Conservation (phyloP, 116 monocot genomes). For the Papilionanthe hybrid region DNA sequence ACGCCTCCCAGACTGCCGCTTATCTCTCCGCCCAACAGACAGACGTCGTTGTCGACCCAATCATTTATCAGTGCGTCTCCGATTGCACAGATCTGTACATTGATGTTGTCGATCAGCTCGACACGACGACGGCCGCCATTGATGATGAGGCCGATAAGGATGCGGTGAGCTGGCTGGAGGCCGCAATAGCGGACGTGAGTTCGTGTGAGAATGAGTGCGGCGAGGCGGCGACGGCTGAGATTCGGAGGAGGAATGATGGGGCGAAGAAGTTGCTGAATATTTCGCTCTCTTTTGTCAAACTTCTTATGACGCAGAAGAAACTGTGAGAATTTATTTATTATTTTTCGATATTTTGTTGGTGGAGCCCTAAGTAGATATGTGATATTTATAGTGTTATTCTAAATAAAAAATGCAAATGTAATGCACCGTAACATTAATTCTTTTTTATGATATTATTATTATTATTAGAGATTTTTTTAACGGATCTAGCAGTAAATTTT, state of each 20-base stretch:
- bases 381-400: no score
- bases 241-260: not conserved
- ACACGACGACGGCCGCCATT: conserved; percentile 16
- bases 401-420: no score
- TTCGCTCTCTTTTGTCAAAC: not conserved
- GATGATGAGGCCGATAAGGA: not conserved
- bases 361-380: not conserved
- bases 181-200: conserved; percentile 11
- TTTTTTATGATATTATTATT: no score
- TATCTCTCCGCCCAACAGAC: not conserved
- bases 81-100: conserved; percentile 25
- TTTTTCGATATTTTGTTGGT: not conserved
- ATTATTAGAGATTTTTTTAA: no score
- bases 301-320: not conserved
- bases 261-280: conserved; percentile 12
- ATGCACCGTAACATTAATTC: no score
- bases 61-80: conserved; percentile 18
- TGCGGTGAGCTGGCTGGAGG: conserved; percentile 10
- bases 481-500: no score
- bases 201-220: conserved; percentile 27
- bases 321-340: not conserved
- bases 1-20: not conserved
- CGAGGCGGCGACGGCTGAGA: not conserved
- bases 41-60: not conserved
- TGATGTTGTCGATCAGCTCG: conserved; percentile 25